Evolutionary conservation across 1,284 basidiomycete species (phyloP), one percentile per base, ranked within the genome.

Genomic region (Marasmius sp.): DNA sequence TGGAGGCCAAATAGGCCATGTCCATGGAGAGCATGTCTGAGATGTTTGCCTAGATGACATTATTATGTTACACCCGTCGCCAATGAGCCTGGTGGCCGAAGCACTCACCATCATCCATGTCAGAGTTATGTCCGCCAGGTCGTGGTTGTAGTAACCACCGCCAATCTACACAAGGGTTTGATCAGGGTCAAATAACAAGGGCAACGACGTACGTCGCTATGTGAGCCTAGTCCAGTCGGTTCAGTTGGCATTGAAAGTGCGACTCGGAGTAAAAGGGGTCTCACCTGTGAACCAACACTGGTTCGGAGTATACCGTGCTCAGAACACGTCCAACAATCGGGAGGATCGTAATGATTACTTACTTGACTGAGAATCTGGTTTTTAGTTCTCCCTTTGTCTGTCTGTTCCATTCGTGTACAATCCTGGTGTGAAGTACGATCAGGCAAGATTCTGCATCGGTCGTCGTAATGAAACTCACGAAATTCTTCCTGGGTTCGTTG

Each of bases 221-320:
- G 86, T 58, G 73, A 80, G n/a, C 85, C 85, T 85, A 59, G 58
- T 53, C 51, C 39, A 54, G 27, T 27, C 27, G 27, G 27, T 27
- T 56, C 16, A 48, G 49, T 38, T 33, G 47, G 47, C 34, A 43
- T 12, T 22, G 54, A 60, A 62, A 10, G 58, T 37, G 49, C 12
- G 33, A 38, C 3, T 10, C 49, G 12, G 27, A 51, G 36, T 45
- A 39, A n/a, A 39, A 41, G 16, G 58, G 33, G 47, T 38, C 20
- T 67, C 65, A 83, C 88, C 87, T 61, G 81, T 72, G 67, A 91
- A 91, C 88, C 88, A 91, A 65, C 84, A 87, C 85, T 89, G 59
- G 27, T n/a, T 34, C 20, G 9, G 2, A 54, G 16, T 16, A 33
- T 27, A n/a, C 14, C 12, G 3, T 16, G 38, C 52, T 7, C 16